Percentiles rank a stretch among this genome's conserved stretches.
phyloP scores from a whole-genome alignment of 441 rosid genomes.

The California macrophylla region DNA sequence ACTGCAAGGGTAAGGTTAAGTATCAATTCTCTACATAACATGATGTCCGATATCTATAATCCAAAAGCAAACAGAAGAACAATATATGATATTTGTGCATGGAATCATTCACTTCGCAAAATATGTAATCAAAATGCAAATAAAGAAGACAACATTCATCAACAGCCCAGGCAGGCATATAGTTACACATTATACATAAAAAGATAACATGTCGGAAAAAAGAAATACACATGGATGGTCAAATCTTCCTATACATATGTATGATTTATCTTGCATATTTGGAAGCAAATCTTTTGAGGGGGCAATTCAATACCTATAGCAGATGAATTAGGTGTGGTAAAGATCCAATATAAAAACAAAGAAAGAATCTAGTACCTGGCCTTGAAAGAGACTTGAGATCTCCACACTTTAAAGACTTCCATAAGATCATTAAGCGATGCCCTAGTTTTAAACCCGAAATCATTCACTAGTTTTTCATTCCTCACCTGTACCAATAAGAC shows the following conservation, averaged over 20 bases:
- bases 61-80: constrained; percentile 1
- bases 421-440: constrained; percentile 56
- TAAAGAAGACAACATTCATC: no score
- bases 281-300: no score
- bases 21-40: neutral
- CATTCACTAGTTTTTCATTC: constrained; percentile 50
- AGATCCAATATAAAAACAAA: no score
- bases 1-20: constrained; percentile 36
- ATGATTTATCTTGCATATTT: no score
- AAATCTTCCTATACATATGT: no score
- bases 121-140: neutral
- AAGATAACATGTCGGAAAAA: no score
- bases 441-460: constrained; percentile 71
- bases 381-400: constrained; percentile 43
- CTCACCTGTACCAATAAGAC: constrained; percentile 47
- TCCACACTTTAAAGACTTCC: constrained; percentile 52
- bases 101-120: neutral
- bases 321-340: neutral
- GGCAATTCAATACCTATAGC: no score
- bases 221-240: no score
- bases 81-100: neutral
- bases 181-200: no score
- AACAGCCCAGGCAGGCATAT: no score
- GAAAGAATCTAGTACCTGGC: constrained; percentile 52
- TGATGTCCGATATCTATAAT: neutral